A percentile compares a stretch with the other conserved stretches of the same genome.
Conservation (phyloP, 2,329 filamentous ascomycete species). For the Aspergillus clavatus region DNA sequence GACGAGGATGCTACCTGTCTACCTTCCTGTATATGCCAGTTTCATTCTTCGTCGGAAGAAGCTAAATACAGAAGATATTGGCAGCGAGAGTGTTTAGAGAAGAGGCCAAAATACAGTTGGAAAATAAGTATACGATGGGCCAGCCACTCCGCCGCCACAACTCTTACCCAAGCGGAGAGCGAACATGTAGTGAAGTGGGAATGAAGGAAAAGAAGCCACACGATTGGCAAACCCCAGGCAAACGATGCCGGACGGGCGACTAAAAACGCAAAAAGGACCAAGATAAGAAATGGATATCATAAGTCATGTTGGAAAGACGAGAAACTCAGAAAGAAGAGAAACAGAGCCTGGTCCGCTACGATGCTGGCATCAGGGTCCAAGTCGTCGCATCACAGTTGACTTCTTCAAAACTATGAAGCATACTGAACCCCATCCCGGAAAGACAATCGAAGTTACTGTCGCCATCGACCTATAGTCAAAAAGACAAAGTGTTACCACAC, state of each 20-base stretch:
- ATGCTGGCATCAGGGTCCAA: conserved; percentile 52
- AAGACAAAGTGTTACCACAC: conserved; percentile 14
- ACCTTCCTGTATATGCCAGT: too few relatives aligned
- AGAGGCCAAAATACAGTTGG: neutral
- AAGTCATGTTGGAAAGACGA: conserved; percentile 5
- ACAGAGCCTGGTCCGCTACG: conserved; percentile 12
- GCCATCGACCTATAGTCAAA: conserved; percentile 62
- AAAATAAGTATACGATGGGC: neutral
- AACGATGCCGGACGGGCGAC: neutral
- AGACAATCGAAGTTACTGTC: conserved; percentile 71
- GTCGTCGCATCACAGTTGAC: conserved; percentile 64
- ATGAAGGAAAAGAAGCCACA: too few relatives aligned
- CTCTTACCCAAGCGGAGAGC: too few relatives aligned
- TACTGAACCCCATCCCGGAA: conserved; percentile 72
- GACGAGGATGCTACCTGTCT: too few relatives aligned
- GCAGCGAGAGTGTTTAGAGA: too few relatives aligned
- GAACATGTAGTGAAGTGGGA: too few relatives aligned
- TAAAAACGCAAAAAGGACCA: neutral
- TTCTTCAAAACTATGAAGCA: conserved; percentile 76
- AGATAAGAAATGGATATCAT: neutral
- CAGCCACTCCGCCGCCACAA: neutral
- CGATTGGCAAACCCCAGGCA: too few relatives aligned
- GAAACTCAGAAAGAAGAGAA: conserved; percentile 6
- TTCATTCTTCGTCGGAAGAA: too few relatives aligned
- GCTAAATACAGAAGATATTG: too few relatives aligned